A percentile compares a stretch with the other conserved stretches of the same genome.
phyloP scores from a whole-genome alignment of 2,329 filamentous ascomycete genomes.

The Pestalotiopsis fici region DNA sequence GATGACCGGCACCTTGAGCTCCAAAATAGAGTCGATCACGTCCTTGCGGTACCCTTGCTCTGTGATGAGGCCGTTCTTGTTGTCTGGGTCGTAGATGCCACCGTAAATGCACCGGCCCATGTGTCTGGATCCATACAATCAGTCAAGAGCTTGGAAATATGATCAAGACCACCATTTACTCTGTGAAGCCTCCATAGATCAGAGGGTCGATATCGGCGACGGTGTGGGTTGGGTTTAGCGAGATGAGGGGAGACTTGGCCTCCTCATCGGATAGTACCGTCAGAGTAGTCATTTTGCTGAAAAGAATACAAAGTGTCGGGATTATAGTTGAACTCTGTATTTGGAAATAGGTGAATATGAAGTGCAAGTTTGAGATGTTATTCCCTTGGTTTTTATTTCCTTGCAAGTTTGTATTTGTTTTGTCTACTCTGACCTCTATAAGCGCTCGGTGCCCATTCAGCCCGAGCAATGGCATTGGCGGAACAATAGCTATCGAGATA shows the following conservation, averaged over 20 bases:
- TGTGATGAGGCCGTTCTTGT: conserved; percentile 71
- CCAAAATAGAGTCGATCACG: conserved; percentile 72
- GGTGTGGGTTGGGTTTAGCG: conserved; percentile 63
- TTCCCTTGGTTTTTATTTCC: background rate
- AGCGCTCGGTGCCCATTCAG: background rate
- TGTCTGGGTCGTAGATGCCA: conserved; percentile 79
- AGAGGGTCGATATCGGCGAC: conserved; percentile 77
- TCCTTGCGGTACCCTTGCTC: conserved; percentile 76
- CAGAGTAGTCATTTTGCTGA: conserved; percentile 67
- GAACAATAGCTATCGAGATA: background rate
- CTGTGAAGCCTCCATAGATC: conserved; percentile 83
- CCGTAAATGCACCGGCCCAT: conserved; percentile 90
- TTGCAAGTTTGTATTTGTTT: background rate
- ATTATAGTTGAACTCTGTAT: background rate
- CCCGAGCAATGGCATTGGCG: background rate
- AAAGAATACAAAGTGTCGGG: background rate
- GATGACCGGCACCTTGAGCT: conserved; percentile 75
- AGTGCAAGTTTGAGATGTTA: background rate
- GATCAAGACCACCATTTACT: conserved; percentile 45
- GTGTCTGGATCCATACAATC: conserved; percentile 52
- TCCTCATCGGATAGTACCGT: conserved; percentile 65
- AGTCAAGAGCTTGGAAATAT: conserved; percentile 4
- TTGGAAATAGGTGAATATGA: background rate
- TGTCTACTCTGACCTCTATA: background rate
- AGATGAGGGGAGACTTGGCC: conserved; percentile 56